Evolutionary conservation across 2,329 filamentous ascomycete genomes (phyloP).

Genomic region (Aspergillus sp.): DNA sequence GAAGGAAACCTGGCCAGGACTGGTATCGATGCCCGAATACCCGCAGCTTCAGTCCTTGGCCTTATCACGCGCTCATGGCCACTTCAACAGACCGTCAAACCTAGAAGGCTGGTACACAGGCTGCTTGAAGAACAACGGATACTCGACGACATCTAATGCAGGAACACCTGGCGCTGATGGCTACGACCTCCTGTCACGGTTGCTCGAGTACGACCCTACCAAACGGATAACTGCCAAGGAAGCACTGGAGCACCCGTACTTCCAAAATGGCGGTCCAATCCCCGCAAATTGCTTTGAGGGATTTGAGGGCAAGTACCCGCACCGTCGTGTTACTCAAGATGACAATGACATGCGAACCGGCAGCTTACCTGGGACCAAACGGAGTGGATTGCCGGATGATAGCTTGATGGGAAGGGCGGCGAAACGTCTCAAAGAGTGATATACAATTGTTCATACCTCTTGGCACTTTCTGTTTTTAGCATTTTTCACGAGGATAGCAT

Average conservation of each 20-base stretch:
- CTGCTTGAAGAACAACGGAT: slow-evolving; percentile 58
- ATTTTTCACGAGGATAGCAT: not conserved
- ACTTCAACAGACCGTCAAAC: slow-evolving; percentile 49
- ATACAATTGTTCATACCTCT: not conserved
- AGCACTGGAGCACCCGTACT: slow-evolving; percentile 88
- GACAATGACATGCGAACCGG: slow-evolving; percentile 93
- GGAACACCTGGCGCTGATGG: slow-evolving; percentile 69
- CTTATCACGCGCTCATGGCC: slow-evolving; percentile 39
- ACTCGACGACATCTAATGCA: slow-evolving; percentile 43
- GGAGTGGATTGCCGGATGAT: slow-evolving; percentile 81
- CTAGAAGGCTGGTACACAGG: slow-evolving; percentile 78
- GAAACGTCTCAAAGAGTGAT: slow-evolving; percentile 51
- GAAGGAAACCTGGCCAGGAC: slow-evolving; percentile 81
- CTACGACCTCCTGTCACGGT: slow-evolving; percentile 71
- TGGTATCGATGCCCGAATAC: slow-evolving; percentile 84
- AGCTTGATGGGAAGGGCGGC: slow-evolving; percentile 54
- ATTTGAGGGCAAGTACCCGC: slow-evolving; percentile 80
- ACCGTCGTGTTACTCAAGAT: slow-evolving; percentile 84
- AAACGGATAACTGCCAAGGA: slow-evolving; percentile 82
- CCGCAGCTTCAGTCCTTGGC: slow-evolving; percentile 57
- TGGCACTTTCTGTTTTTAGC: not conserved
- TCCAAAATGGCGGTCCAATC: slow-evolving; percentile 64
- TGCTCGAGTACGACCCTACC: slow-evolving; percentile 89
- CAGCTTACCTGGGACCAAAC: slow-evolving; percentile 85
- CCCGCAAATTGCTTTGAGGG: slow-evolving; percentile 87